Conservation (phyloP, 306 rosid genomes). For the Urtica urens region DNA sequence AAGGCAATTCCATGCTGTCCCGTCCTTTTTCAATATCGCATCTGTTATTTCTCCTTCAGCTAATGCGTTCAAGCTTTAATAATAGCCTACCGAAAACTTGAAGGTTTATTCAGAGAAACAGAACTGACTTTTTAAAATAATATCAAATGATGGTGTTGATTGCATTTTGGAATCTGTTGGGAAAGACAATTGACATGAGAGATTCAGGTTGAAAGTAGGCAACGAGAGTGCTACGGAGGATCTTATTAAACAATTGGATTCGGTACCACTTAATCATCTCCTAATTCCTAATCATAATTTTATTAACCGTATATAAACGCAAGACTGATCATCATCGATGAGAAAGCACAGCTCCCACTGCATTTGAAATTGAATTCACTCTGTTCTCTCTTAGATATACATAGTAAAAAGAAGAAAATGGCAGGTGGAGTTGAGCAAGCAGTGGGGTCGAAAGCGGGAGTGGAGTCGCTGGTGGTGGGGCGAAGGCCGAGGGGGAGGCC, state of each 20-base stretch:
- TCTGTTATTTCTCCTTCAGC: too few species aligned
- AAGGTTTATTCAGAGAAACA: too few species aligned
- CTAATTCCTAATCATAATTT: constrained; percentile 54
- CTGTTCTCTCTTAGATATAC: too few species aligned
- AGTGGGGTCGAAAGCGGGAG: constrained; percentile 16
- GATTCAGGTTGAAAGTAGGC: constrained; percentile 45
- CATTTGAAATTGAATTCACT: too few species aligned
- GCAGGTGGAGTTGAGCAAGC: constrained; percentile 23
- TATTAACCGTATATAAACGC: too few species aligned
- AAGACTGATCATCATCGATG: too few species aligned
- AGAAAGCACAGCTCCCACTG: too few species aligned
- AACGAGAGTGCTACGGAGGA: constrained; percentile 10
- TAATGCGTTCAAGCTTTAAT: too few species aligned
- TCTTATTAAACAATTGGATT: constrained; percentile 21
- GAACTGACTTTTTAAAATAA: not conserved
- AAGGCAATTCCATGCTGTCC: not conserved
- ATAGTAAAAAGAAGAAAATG: constrained; percentile 22
- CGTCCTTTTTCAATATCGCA: not conserved
- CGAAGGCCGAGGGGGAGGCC: constrained; percentile 64
- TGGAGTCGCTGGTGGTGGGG: constrained; percentile 47
- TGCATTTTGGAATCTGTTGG: constrained; percentile 26
- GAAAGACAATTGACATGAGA: constrained; percentile 49
- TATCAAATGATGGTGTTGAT: constrained; percentile 8
- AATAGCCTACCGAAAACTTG: too few species aligned
- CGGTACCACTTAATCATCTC: constrained; percentile 56